Evolutionary conservation across 768 basidiomycete species (phyloP).

Genomic region (Heimioporus sp.): DNA sequence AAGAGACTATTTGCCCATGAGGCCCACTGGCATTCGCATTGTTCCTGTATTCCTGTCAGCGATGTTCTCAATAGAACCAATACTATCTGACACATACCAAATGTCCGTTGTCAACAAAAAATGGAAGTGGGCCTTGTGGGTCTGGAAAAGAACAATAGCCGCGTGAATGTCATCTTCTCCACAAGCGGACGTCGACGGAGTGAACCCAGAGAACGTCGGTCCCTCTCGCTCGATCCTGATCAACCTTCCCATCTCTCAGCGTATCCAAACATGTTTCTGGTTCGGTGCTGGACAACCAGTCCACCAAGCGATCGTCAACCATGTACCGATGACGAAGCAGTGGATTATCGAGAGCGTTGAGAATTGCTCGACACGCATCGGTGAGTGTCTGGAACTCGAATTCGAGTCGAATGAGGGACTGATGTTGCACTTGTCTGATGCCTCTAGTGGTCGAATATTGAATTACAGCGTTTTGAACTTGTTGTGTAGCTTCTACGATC

Average conservation of each 20-base stretch:
- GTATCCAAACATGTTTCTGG: constrained; percentile 2
- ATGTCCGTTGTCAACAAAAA: constrained; percentile 10
- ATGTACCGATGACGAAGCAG: not conserved
- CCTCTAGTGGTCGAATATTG: not conserved
- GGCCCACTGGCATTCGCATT: not conserved
- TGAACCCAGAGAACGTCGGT: not conserved
- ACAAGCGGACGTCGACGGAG: not conserved
- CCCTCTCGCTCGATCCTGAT: not conserved
- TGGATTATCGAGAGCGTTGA: constrained; percentile 1
- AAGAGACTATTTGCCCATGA: no score
- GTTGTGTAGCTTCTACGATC: not conserved
- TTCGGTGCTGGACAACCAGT: constrained; percentile 1
- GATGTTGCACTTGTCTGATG: not conserved
- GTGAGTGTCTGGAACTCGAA: constrained; percentile 4
- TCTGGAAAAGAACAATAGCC: not conserved
- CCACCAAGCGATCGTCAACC: not conserved
- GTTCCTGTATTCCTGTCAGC: not conserved
- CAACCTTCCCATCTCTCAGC: not conserved
- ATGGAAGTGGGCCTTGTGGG: constrained; percentile 4
- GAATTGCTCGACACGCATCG: constrained; percentile 4
- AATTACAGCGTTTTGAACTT: not conserved
- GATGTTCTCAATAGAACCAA: no score
- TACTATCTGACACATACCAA: constrained; percentile 5
- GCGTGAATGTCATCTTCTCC: not conserved
- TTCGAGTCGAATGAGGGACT: constrained; percentile 7